Conservation (phyloP, 2,329 filamentous ascomycete genomes). For the Thielaviopsis cerberus region DNA sequence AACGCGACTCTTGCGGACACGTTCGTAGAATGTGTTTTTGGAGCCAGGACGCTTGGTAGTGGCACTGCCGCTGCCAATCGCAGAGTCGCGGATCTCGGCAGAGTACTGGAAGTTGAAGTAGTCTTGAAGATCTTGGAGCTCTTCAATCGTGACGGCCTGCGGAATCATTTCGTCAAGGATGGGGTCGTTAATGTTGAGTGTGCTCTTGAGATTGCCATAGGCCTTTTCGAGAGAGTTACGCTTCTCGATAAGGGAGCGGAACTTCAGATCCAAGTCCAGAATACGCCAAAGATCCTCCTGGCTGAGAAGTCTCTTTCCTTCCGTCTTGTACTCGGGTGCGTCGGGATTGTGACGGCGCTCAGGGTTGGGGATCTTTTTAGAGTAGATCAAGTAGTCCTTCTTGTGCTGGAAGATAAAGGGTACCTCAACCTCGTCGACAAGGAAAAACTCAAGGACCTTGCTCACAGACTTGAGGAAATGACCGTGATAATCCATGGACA, state of each 20-base stretch:
- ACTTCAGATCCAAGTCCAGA: slow-evolving; percentile 86
- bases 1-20: slow-evolving; percentile 60
- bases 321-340: slow-evolving; percentile 52
- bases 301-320: slow-evolving; percentile 71
- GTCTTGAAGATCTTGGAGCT: slow-evolving; percentile 89
- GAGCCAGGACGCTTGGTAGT: slow-evolving; percentile 66
- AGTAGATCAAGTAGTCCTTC: slow-evolving; percentile 91
- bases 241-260: slow-evolving; percentile 81
- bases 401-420: slow-evolving; percentile 97
- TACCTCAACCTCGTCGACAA: slow-evolving; percentile 84
- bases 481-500: slow-evolving; percentile 51
- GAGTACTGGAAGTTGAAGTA: slow-evolving; percentile 92
- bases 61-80: slow-evolving; percentile 41
- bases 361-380: slow-evolving; percentile 48
- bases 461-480: slow-evolving; percentile 77
- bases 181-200: slow-evolving; percentile 44
- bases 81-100: slow-evolving; percentile 62
- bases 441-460: slow-evolving; percentile 88
- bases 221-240: slow-evolving; percentile 67
- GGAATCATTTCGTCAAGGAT: slow-evolving; percentile 71
- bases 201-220: slow-evolving; percentile 50
- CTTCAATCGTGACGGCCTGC: slow-evolving; percentile 70
- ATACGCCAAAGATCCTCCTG: slow-evolving; percentile 93
- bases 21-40: slow-evolving; percentile 63
- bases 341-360: slow-evolving; percentile 46